phyloP scores from a whole-genome alignment of 208 protist species.

The Acanthamoeba castellanii region DNA sequence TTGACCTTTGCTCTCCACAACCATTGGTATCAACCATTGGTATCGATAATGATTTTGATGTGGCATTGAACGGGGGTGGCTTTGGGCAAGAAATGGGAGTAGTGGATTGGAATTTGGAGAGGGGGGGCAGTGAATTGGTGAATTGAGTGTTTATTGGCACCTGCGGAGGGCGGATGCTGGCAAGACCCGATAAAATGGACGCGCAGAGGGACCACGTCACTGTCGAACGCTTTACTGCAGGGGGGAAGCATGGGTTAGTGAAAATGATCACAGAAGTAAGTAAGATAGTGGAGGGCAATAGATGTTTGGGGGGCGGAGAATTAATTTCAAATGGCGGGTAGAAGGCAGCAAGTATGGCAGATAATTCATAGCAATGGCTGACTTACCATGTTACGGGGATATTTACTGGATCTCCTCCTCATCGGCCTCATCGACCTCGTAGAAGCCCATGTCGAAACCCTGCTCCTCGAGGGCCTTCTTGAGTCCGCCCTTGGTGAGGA shows the following conservation, averaged over 20 bases:
- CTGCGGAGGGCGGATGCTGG: background rate
- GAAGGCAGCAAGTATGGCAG: no score
- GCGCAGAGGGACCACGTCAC: no score
- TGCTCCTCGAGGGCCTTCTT: constrained; percentile 23
- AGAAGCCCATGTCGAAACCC: constrained; percentile 24
- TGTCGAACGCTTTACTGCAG: background rate
- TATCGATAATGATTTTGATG: no score
- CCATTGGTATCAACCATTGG: no score
- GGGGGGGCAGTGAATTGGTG: no score
- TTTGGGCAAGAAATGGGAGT: background rate
- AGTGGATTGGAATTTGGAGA: no score
- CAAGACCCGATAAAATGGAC: no score
- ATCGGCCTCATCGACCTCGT: constrained; percentile 4
- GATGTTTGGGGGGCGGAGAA: background rate
- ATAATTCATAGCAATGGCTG: background rate
- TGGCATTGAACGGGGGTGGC: no score
- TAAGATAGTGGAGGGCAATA: no score
- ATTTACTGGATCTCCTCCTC: constrained; percentile 27
- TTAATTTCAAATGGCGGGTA: no score
- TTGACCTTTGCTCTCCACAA: background rate
- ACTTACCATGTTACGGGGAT: background rate
- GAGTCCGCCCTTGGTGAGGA: background rate
- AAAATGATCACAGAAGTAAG: no score
- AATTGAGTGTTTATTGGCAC: background rate
- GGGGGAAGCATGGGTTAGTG: no score